Evolutionary conservation across 1,284 basidiomycete species (phyloP).

Genomic region (Irpex sp.): DNA sequence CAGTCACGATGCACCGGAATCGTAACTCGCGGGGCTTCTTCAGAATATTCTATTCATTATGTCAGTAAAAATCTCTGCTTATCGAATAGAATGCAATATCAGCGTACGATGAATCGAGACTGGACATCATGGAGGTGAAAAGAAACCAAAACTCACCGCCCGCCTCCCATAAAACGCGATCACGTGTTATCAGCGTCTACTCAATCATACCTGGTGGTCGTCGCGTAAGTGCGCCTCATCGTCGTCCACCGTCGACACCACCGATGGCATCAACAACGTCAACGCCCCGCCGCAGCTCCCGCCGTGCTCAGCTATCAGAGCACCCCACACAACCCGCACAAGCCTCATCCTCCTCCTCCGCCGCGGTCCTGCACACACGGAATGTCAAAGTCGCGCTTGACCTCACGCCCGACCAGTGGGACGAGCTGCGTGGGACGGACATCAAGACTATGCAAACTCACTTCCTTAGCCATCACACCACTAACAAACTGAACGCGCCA

Average conservation of each 20-base stretch:
- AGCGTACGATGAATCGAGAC: too few relatives aligned
- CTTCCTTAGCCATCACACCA: not conserved
- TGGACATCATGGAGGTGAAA: not conserved
- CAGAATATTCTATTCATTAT: too few relatives aligned
- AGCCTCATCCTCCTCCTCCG: not conserved
- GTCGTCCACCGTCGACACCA: not conserved
- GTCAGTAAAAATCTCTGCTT: too few relatives aligned
- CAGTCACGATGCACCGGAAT: too few relatives aligned
- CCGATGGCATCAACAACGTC: not conserved
- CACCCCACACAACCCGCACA: not conserved
- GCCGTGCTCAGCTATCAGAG: not conserved
- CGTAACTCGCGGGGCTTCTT: too few relatives aligned
- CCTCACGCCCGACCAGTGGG: constrained; percentile 1
- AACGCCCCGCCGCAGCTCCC: not conserved
- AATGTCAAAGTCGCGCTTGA: not conserved
- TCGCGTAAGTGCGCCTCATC: not conserved
- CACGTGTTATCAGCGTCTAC: not conserved
- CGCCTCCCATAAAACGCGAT: not conserved
- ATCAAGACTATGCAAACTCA: not conserved
- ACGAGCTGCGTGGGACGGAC: not conserved
- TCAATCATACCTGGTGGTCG: not conserved
- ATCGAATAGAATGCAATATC: too few relatives aligned
- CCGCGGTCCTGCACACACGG: not conserved
- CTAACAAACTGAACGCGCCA: not conserved
- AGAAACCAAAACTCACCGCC: not conserved